phyloP scores from a whole-genome alignment of 306 rosid genomes.

The Prunus persica region Prunus_persica_NCBIv2 NC_034013.1:9038501-9039000 shows the following conservation, averaged over 20 bases:
- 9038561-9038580: not conserved
- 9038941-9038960: not conserved
- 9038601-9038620: slow-evolving; percentile 3
- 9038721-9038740: slow-evolving; percentile 1
- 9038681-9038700: not conserved
- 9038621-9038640: not conserved
- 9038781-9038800: slow-evolving; percentile 7
- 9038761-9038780: not conserved
- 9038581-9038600: not conserved
- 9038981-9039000: not conserved
- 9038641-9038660: not conserved
- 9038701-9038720: not conserved
- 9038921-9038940: not conserved
- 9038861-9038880: not conserved
- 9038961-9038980: not conserved
- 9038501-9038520: too few species aligned
- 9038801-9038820: not conserved
- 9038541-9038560: not conserved
- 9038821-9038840: not conserved
- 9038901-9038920: not conserved
- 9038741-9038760: not conserved
- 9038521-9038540: not conserved
- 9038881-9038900: not conserved
- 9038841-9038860: not conserved
- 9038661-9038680: not conserved